These are phyloP conservation scores for Chenopodium suecicum DNA, from an alignment of 148 eudicot genomes.

Conservation along the genomic window DNA sequence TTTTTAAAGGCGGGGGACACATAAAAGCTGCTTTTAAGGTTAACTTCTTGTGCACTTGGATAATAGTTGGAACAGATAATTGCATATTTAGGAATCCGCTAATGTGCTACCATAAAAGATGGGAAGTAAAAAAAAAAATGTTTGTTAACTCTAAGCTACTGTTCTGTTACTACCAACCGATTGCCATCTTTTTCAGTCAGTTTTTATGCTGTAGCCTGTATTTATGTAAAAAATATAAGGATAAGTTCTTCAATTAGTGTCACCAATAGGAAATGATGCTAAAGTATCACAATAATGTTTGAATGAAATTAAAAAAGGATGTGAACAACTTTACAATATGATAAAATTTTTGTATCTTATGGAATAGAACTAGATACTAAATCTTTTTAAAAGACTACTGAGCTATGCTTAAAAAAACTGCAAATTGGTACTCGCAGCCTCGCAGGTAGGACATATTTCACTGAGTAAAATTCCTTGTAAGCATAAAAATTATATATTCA, in stretches of 20 bases:
- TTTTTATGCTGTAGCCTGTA: not conserved
- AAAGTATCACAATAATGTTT: not conserved
- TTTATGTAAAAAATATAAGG: not conserved
- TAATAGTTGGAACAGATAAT: not conserved
- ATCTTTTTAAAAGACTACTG: not conserved
- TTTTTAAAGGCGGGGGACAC: not conserved
- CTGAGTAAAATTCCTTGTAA: not conserved
- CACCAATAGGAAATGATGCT: not conserved
- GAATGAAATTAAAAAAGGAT: not conserved
- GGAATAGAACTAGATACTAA: not conserved
- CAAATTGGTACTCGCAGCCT: not conserved
- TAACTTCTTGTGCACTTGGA: not conserved
- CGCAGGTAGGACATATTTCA: not conserved
- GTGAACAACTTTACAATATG: not conserved
- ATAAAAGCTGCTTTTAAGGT: slow-evolving; percentile 2
- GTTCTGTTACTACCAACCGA: not conserved
- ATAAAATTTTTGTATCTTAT: not conserved
- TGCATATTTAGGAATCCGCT: not conserved
- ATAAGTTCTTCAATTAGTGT: not conserved
- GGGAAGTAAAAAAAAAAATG: not conserved
- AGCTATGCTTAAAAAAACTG: not conserved
- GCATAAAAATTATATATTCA: not conserved
- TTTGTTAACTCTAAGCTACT: not conserved
- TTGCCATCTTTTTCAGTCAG: not conserved
- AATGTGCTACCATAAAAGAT: not conserved